A percentile compares a stretch with the other conserved stretches of the same genome.
phyloP scores from a whole-genome alignment of 2,329 filamentous ascomycete genomes.

The Paracorniculantispora psalliotae region DNA sequence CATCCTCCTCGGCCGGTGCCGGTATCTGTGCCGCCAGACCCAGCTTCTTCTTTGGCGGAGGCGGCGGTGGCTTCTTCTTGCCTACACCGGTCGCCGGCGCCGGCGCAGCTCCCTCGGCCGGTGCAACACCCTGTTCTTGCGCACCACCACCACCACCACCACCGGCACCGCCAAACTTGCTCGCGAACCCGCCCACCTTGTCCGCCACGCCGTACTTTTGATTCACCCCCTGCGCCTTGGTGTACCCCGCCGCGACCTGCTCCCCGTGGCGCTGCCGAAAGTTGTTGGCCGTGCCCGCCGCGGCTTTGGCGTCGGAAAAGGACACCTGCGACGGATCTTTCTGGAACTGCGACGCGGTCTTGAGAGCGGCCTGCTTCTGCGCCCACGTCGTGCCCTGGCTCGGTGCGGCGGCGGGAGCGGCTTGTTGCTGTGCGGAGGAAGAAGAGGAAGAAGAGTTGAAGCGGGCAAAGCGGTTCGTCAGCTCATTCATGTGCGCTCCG shows the following conservation, averaged over 20 bases:
- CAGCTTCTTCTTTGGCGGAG: conserved; percentile 49
- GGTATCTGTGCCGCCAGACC: conserved; percentile 24
- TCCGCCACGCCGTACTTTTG: conserved; percentile 55
- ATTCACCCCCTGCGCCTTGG: conserved; percentile 52
- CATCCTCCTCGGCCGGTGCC: conserved; percentile 23
- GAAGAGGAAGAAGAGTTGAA: conserved; percentile 34
- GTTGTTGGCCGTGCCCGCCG: conserved; percentile 59
- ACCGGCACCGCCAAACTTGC: conserved; percentile 14
- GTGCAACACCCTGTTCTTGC: too few relatives aligned
- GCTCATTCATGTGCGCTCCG: conserved; percentile 52
- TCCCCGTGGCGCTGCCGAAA: conserved; percentile 67
- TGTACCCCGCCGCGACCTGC: conserved; percentile 57
- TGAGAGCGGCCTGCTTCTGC: conserved; percentile 59
- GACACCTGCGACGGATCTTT: conserved; percentile 59
- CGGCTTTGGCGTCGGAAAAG: conserved; percentile 50
- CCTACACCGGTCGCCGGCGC: background rate
- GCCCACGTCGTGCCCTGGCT: conserved; percentile 55
- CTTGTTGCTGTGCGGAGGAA: conserved; percentile 11
- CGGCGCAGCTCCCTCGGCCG: background rate
- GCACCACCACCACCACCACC: background rate
- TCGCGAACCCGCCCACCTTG: conserved; percentile 28
- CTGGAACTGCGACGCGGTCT: conserved; percentile 54
- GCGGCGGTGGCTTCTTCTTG: conserved; percentile 50
- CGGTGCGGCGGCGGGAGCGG: conserved; percentile 22
- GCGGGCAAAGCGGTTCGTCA: conserved; percentile 63